Percentiles rank a stretch among this genome's conserved stretches.
Evolutionary conservation across 2,329 filamentous ascomycete species (phyloP).

Genomic region (Penicillium oxalicum): DNA sequence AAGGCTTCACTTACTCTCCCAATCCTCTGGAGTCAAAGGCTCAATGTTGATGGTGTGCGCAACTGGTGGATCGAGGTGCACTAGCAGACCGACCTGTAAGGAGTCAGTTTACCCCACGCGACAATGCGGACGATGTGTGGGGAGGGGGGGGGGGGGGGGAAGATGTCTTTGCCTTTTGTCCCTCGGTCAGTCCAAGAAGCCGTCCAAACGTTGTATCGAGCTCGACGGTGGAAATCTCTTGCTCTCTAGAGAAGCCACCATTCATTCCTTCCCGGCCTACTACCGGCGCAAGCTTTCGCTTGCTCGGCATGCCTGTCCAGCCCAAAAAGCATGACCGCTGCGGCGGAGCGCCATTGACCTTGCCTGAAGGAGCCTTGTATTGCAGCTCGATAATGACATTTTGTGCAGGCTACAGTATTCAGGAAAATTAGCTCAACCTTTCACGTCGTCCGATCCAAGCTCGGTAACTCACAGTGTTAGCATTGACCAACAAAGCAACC

Average conservation of each 20-base stretch:
- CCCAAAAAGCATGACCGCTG: constrained; percentile 77
- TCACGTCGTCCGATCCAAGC: constrained; percentile 1
- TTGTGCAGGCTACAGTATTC: constrained; percentile 63
- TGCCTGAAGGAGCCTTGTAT: constrained; percentile 59
- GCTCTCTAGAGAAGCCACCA: constrained; percentile 59
- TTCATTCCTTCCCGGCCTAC: constrained; percentile 68
- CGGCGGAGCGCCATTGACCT: constrained; percentile 43
- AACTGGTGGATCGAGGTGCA: constrained; percentile 85
- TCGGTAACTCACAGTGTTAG: constrained; percentile 67
- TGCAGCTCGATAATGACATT: constrained; percentile 93
- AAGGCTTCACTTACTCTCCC: constrained; percentile 62
- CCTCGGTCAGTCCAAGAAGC: constrained; percentile 70
- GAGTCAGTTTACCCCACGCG: constrained; percentile 33
- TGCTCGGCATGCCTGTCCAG: constrained; percentile 98
- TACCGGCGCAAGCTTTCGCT: constrained; percentile 67
- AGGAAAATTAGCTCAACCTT: constrained; percentile 14
- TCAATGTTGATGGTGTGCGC: constrained; percentile 96
- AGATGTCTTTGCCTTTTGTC: constrained; percentile 61
- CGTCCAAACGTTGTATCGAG: constrained; percentile 79
- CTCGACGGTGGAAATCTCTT: constrained; percentile 73
- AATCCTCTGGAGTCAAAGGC: constrained; percentile 88
- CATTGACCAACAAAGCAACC: constrained; percentile 76
- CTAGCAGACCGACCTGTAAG: constrained; percentile 50
- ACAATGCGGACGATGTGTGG: not conserved
- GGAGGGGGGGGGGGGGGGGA: no score